Evolutionary conservation across 495 filamentous ascomycete genomes (phyloP), one percentile per base, ranked within the genome.

Genomic region (Filosporella fistucella): DNA sequence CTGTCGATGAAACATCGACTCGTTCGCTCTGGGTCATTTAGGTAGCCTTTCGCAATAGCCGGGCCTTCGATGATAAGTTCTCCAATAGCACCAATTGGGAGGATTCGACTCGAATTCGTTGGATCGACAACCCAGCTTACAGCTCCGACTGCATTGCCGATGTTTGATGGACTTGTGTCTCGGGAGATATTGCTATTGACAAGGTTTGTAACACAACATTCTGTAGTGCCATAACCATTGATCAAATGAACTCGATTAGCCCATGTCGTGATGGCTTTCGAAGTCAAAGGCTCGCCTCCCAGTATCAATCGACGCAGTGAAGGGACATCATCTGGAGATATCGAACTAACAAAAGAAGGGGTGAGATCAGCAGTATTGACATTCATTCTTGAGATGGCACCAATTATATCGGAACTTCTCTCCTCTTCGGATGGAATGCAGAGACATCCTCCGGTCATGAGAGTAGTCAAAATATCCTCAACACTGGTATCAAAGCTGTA

Each of bases 31-130:
- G 25, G 26, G 13, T 45, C 42, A 22, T 58, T 55, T 7, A 82
- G 59, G 46, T 82, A 82, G 0, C 68, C 69, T 0, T 62, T 56
- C 7, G 68, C 70, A n/a, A 83, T 59, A 22, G 74, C 61, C 0
- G 79, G 73, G 0, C 81, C 80, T 63, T 82, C 80, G 14, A 86
- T 66, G 2, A 77, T 57, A 21, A 85, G 56, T 55, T 86, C 82
- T 30, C 82, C 82, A 26, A 79, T 61, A 7, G 65, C 63, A 18
- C 81, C 81, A 7, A 83, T 59, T 0, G 79, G 76, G 23, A 77
- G 65, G 12, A 86, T 67, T 1, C 56, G 45, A 22, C 78, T 52
- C 36, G 71, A 69, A 46, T 84, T 67, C 0, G 43, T 45, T 0
- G 77, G 68, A 45, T 84, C 73, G 21, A 80, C 73, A 47, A 85